A percentile compares a stretch with the other conserved stretches of the same genome.
These are phyloP conservation scores for Magnusiomyces suaveolens DNA, from an alignment of 1,139 yeast genomes.

Conservation along the genomic window DNA sequence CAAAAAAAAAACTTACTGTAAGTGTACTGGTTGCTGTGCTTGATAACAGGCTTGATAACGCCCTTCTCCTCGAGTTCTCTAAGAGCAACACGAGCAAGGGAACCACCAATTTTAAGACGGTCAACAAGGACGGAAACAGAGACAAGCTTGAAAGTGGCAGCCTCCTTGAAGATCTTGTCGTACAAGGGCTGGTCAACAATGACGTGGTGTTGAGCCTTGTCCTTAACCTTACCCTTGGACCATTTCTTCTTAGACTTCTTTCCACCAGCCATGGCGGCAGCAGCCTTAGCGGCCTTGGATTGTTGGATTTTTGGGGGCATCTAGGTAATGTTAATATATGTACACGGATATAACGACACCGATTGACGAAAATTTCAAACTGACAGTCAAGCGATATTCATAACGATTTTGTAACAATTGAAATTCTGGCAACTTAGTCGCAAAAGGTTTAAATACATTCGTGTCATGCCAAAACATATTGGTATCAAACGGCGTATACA, in stretches of 20 bases:
- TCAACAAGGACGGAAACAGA: constrained; percentile 97
- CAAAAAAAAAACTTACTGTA: constrained; percentile 39
- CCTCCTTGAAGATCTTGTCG: constrained; percentile 99
- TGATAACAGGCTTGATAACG: constrained; percentile 85
- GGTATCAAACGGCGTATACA: no score
- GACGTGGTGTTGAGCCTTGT: constrained; percentile 98
- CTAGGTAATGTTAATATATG: constrained; percentile 26
- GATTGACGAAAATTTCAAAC: no score
- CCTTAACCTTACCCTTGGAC: constrained; percentile 99
- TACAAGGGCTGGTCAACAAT: constrained; percentile 95
- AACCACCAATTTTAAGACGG: constrained; percentile 99
- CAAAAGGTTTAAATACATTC: no score
- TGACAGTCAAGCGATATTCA: no score
- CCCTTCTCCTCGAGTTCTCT: constrained; percentile 94
- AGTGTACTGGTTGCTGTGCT: constrained; percentile 94
- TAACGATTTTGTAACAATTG: no score
- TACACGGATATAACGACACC: no score
- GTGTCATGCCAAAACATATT: no score
- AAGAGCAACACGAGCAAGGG: constrained; percentile 96
- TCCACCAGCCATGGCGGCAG: constrained; percentile 99
- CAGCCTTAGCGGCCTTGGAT: constrained; percentile 99
- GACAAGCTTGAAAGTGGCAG: constrained; percentile 97
- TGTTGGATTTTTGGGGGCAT: constrained; percentile 99
- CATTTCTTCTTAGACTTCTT: constrained; percentile 99
- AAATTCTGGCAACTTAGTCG: no score